These are phyloP conservation scores for Sodiomyces alkalinus DNA, from an alignment of 2,329 filamentous ascomycete genomes.

Conservation along the genomic window DNA sequence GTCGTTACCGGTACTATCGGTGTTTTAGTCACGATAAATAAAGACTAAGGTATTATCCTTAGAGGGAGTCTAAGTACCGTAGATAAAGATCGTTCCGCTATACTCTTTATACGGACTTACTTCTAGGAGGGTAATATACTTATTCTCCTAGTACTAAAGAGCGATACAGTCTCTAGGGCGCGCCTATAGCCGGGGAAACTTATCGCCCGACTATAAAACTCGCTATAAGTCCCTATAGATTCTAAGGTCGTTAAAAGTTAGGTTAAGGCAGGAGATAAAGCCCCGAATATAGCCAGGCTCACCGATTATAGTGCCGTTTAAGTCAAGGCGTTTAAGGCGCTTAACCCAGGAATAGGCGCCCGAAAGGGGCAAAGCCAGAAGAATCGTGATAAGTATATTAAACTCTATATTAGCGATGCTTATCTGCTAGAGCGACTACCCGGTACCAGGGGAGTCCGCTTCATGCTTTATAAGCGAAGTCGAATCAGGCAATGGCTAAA, in stretches of 20 bases:
- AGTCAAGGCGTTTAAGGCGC: background rate
- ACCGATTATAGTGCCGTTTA: background rate
- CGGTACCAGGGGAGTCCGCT: no score
- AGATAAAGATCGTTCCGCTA: slow-evolving; percentile 57
- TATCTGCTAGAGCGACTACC: background rate
- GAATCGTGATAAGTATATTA: background rate
- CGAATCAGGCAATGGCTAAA: background rate
- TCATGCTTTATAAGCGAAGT: background rate
- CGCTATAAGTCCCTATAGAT: background rate
- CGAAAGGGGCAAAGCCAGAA: background rate
- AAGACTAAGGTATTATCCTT: slow-evolving; percentile 34
- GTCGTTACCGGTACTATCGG: slow-evolving; percentile 67
- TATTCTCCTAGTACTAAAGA: slow-evolving; percentile 58
- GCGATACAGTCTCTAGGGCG: slow-evolving; percentile 47
- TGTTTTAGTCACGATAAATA: slow-evolving; percentile 65
- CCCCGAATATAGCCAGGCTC: background rate
- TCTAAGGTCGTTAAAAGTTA: background rate
- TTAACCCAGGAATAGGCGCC: background rate
- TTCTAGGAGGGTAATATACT: slow-evolving; percentile 50
- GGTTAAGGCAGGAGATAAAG: background rate
- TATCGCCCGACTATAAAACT: background rate
- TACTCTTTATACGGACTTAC: slow-evolving; percentile 42
- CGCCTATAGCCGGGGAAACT: slow-evolving; percentile 49
- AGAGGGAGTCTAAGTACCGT: slow-evolving; percentile 49
- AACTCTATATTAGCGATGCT: background rate